Evolutionary conservation across 129 eudicot genomes (phyloP).

Genomic region (Tagetes erecta): DNA sequence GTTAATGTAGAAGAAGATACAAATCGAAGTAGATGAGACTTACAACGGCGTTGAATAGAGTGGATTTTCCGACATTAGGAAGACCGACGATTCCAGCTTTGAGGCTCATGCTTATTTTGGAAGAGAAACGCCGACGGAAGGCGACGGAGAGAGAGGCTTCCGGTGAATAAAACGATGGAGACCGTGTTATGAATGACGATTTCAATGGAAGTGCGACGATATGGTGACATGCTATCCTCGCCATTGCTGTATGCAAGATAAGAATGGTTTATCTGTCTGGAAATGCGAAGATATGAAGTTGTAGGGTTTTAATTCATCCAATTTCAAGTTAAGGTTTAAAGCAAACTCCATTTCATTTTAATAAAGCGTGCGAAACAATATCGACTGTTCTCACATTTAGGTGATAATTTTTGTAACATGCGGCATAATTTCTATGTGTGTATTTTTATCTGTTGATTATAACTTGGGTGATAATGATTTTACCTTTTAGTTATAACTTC

Average conservation of each 20-base stretch:
- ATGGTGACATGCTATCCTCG: slow-evolving; percentile 67
- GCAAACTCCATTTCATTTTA: too few relatives aligned
- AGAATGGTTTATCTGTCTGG: slow-evolving; percentile 17
- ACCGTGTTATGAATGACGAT: slow-evolving; percentile 36
- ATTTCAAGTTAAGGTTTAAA: too few relatives aligned
- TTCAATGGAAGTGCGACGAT: slow-evolving; percentile 48
- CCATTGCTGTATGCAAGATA: slow-evolving; percentile 43
- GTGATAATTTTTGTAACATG: too few relatives aligned
- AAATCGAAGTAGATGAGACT: slow-evolving; percentile 22
- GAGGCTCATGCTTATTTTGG: slow-evolving; percentile 73
- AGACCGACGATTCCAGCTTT: slow-evolving; percentile 97
- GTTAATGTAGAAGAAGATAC: neutral
- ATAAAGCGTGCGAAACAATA: too few relatives aligned
- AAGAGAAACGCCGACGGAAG: slow-evolving; percentile 47
- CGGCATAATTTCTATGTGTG: too few relatives aligned
- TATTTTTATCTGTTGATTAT: too few relatives aligned
- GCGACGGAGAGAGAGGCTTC: slow-evolving; percentile 29
- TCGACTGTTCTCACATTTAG: too few relatives aligned
- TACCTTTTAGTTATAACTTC: too few relatives aligned
- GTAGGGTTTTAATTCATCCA: slow-evolving; percentile 2
- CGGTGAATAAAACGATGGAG: slow-evolving; percentile 31
- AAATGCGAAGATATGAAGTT: slow-evolving; percentile 5
- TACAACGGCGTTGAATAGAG: slow-evolving; percentile 95
- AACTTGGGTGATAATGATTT: too few relatives aligned
- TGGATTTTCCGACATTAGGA: slow-evolving; percentile 94